phyloP scores from a whole-genome alignment of 1,284 basidiomycete genomes.

The Ceratobasidium sp. region DNA sequence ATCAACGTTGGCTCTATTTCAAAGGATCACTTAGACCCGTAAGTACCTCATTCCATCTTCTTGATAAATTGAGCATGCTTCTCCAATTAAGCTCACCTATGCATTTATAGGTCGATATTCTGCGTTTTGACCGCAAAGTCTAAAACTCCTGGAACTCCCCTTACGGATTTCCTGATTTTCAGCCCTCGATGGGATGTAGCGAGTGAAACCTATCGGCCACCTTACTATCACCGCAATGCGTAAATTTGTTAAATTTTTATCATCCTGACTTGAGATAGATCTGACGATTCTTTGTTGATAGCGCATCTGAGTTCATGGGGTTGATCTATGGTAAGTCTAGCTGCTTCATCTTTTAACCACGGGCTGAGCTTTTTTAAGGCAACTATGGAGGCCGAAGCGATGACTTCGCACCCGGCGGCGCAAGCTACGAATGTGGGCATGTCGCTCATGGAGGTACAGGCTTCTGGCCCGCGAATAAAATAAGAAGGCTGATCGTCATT shows the following conservation, averaged over 20 bases:
- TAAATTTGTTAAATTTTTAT: conserved; percentile 48
- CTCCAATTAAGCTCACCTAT: conserved; percentile 2
- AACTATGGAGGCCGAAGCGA: conserved; percentile 69
- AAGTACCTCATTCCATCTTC: neutral
- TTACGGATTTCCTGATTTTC: conserved; percentile 72
- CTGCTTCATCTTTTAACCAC: neutral
- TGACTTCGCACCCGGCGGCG: conserved; percentile 66
- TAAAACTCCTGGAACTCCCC: conserved; percentile 65
- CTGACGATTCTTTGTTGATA: neutral
- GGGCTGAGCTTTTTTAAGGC: conserved; percentile 7
- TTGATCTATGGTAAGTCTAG: conserved; percentile 61
- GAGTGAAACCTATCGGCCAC: conserved; percentile 59
- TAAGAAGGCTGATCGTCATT: neutral
- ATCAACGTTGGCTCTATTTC: conserved; percentile 72
- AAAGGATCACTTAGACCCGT: conserved; percentile 71
- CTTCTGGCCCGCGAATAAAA: neutral
- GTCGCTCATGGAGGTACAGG: conserved; percentile 37
- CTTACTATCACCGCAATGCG: conserved; percentile 48
- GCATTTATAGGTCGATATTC: conserved; percentile 58
- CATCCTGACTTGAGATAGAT: neutral
- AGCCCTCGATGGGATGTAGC: conserved; percentile 72
- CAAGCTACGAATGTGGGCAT: conserved; percentile 61
- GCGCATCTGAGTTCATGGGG: conserved; percentile 65
- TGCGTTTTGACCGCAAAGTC: conserved; percentile 72
- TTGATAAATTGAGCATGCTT: neutral